Evolutionary conservation across 2,329 filamentous ascomycete genomes (phyloP).

Genomic region (Mollisia scopiformis): DNA sequence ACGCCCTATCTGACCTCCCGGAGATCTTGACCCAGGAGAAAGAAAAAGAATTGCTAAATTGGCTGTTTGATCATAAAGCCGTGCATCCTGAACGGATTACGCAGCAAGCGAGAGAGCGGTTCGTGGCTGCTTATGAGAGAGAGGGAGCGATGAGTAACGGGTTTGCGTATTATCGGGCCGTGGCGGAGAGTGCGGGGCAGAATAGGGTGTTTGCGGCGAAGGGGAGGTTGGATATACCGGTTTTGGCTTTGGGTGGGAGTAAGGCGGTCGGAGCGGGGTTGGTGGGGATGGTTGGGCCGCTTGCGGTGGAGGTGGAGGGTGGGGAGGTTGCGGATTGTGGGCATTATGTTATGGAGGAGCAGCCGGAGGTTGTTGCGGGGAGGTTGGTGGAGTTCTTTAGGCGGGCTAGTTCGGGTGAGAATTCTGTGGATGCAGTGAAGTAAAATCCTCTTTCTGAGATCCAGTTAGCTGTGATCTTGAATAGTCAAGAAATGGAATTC

Average conservation of each 20-base stretch:
- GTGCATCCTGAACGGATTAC: slow-evolving; percentile 4
- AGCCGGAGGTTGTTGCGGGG: neutral
- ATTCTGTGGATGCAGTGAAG: too few species aligned
- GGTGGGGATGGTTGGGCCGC: neutral
- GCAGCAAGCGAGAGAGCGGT: neutral
- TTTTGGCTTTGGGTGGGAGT: neutral
- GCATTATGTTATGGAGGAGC: slow-evolving; percentile 7
- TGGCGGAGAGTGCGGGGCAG: neutral
- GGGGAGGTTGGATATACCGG: neutral
- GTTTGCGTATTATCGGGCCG: neutral
- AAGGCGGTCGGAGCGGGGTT: neutral
- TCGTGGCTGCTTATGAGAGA: neutral
- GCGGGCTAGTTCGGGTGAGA: too few species aligned
- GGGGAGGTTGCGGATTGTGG: slow-evolving; percentile 2
- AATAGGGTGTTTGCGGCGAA: neutral
- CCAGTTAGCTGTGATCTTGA: too few species aligned
- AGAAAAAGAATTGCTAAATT: neutral
- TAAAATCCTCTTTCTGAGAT: too few species aligned
- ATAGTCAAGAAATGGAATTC: too few species aligned
- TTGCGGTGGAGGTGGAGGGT: neutral
- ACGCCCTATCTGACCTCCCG: neutral
- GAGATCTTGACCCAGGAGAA: neutral
- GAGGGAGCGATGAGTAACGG: slow-evolving; percentile 1
- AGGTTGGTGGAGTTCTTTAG: slow-evolving; percentile 2
- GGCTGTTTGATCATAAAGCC: slow-evolving; percentile 1